A percentile compares a stretch with the other conserved stretches of the same genome.
phyloP scores from a whole-genome alignment of 2,329 filamentous ascomycete genomes.

The Ophiostoma perfectum region DNA sequence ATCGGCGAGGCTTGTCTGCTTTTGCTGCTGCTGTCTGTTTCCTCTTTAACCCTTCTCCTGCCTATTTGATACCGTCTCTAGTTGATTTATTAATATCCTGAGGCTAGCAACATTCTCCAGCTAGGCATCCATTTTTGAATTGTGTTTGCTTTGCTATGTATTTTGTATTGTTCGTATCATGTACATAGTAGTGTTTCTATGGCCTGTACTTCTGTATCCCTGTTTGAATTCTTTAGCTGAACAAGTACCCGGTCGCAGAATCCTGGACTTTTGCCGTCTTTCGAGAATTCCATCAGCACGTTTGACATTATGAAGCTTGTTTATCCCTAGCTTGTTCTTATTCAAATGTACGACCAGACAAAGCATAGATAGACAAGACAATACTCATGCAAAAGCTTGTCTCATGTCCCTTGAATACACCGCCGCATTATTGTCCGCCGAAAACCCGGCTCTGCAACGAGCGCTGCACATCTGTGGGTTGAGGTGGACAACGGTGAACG shows the following conservation, averaged over 20 bases:
- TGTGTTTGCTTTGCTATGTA: background rate
- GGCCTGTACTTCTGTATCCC: too few species aligned
- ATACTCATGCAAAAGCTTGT: too few species aligned
- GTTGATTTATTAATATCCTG: constrained; percentile 1
- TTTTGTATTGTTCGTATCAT: too few species aligned
- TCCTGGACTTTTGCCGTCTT: too few species aligned
- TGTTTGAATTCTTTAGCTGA: too few species aligned
- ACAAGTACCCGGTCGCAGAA: too few species aligned
- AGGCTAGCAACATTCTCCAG: background rate
- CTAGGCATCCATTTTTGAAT: background rate
- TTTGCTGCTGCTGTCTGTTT: background rate
- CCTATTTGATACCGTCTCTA: background rate
- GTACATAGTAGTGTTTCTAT: too few species aligned
- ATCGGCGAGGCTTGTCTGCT: constrained; percentile 6
- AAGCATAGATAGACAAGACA: too few species aligned
- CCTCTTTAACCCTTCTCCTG: constrained; percentile 1
- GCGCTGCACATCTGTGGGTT: background rate
- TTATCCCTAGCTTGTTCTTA: too few species aligned
- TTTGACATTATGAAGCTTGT: too few species aligned
- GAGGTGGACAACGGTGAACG: constrained; percentile 3
- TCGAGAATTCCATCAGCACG: too few species aligned
- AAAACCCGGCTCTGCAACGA: background rate
- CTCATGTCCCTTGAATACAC: background rate
- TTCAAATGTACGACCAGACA: too few species aligned
- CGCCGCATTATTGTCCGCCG: background rate